phyloP scores from a whole-genome alignment of 2,329 filamentous ascomycete genomes.

The Huntiella abstrusa region DNA sequence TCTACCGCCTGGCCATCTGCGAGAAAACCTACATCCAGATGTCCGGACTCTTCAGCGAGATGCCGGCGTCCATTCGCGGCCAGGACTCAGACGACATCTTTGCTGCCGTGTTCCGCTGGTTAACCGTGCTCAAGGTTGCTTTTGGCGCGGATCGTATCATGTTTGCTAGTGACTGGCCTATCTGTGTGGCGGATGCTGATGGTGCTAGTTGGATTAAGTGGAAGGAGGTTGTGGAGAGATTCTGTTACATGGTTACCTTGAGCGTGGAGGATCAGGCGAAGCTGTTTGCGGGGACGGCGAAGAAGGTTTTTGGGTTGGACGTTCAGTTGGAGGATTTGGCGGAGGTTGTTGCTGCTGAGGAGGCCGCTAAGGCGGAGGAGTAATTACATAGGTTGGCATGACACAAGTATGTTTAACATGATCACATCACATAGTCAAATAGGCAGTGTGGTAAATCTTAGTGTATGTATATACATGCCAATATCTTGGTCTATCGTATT shows the following conservation, averaged over 20 bases:
- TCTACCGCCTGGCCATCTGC: constrained; percentile 47
- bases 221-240: constrained; percentile 48
- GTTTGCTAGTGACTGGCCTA: constrained; percentile 89
- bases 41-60: constrained; percentile 69
- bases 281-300: constrained; percentile 57
- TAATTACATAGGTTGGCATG: too few relatives aligned
- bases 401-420: neutral
- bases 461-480: too few relatives aligned
- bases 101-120: constrained; percentile 47
- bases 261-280: constrained; percentile 39
- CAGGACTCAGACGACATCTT: constrained; percentile 38
- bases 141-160: constrained; percentile 61
- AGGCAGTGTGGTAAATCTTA: neutral
- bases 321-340: constrained; percentile 7
- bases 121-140: constrained; percentile 48
- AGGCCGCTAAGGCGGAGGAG: neutral
- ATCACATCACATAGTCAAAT: constrained; percentile 1
- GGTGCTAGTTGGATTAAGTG: constrained; percentile 55
- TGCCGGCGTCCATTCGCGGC: constrained; percentile 36
- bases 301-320: constrained; percentile 40
- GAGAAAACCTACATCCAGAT: constrained; percentile 70
- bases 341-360: neutral
- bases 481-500: too few relatives aligned
- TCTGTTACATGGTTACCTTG: constrained; percentile 45
- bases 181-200: constrained; percentile 44